Evolutionary conservation across 495 filamentous ascomycete species (phyloP).

Genomic region (Hyaloscypha finlandica): DNA sequence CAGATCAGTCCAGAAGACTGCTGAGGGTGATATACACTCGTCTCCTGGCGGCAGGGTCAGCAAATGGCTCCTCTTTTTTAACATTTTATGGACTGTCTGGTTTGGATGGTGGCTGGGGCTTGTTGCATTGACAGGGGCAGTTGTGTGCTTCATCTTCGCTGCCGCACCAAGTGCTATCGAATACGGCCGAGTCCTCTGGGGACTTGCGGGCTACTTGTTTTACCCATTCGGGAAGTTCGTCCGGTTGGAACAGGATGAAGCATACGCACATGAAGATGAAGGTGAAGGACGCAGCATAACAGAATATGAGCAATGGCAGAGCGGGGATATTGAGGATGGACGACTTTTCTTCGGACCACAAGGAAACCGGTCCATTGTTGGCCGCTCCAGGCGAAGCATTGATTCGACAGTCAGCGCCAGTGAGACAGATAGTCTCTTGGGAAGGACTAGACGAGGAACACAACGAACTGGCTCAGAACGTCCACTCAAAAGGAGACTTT

Average conservation of each 20-base stretch:
- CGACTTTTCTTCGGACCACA: constrained; percentile 92
- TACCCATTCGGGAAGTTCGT: constrained; percentile 98
- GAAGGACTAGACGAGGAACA: constrained; percentile 53
- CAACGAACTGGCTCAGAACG: constrained; percentile 37
- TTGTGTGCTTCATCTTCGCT: constrained; percentile 77
- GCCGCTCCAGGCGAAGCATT: constrained; percentile 83
- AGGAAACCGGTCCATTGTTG: constrained; percentile 75
- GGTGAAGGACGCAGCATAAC: constrained; percentile 99
- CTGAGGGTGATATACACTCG: constrained; percentile 96
- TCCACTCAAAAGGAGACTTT: constrained; percentile 82
- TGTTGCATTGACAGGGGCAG: constrained; percentile 69
- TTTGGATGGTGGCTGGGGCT: constrained; percentile 98
- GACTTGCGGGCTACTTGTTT: constrained; percentile 81
- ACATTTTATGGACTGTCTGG: constrained; percentile 84
- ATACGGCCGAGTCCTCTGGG: constrained; percentile 84
- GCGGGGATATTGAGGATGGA: constrained; percentile 92
- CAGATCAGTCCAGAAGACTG: constrained; percentile 92
- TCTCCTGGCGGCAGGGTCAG: constrained; percentile 88
- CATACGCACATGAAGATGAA: constrained; percentile 93
- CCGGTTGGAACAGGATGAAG: constrained; percentile 87
- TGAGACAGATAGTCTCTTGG: constrained; percentile 88
- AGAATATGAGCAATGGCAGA: constrained; percentile 99
- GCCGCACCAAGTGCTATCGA: constrained; percentile 78
- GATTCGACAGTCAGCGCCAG: constrained; percentile 76
- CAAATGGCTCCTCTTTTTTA: constrained; percentile 79